phyloP scores from a whole-genome alignment of 345 rosid genomes.

The Cardamine occulta region DNA sequence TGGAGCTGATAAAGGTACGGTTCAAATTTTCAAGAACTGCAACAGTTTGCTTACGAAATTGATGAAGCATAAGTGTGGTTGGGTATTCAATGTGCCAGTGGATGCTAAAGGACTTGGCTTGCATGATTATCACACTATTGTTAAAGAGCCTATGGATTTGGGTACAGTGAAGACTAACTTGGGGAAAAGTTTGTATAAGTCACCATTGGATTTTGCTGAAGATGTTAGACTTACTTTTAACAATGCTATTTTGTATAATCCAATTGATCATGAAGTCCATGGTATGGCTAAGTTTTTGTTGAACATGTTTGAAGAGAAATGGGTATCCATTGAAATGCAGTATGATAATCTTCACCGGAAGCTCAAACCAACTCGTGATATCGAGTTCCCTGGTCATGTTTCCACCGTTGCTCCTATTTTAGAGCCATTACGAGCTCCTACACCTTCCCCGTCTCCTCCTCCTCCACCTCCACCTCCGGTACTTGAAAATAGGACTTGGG shows the following conservation, averaged over 20 bases:
- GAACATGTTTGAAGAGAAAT: constrained; percentile 66
- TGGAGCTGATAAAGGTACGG: constrained; percentile 44
- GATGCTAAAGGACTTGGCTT: constrained; percentile 75
- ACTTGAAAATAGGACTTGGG: constrained; percentile 40
- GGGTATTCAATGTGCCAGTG: constrained; percentile 85
- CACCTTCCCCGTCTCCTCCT: constrained; percentile 38
- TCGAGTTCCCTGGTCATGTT: constrained; percentile 28
- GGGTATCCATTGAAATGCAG: constrained; percentile 58
- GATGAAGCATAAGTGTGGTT: constrained; percentile 83
- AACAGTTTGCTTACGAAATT: constrained; percentile 61
- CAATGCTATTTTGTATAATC: constrained; percentile 84
- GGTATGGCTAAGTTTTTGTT: constrained; percentile 61
- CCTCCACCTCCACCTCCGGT: constrained; percentile 19
- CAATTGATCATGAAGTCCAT: constrained; percentile 80
- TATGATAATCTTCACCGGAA: constrained; percentile 40
- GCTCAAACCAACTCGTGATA: constrained; percentile 35
- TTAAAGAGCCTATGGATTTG: constrained; percentile 92
- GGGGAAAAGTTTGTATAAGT: constrained; percentile 61
- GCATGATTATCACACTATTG: constrained; percentile 72
- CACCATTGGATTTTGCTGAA: constrained; percentile 70
- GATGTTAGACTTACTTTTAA: constrained; percentile 85
- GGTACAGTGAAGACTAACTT: constrained; percentile 74
- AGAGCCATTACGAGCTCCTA: constrained; percentile 37
- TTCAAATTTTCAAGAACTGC: constrained; percentile 61
- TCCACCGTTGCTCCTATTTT: constrained; percentile 28